Evolutionary conservation across 768 basidiomycete genomes (phyloP).

Genomic region (Kwoniella mangroviensis): DNA sequence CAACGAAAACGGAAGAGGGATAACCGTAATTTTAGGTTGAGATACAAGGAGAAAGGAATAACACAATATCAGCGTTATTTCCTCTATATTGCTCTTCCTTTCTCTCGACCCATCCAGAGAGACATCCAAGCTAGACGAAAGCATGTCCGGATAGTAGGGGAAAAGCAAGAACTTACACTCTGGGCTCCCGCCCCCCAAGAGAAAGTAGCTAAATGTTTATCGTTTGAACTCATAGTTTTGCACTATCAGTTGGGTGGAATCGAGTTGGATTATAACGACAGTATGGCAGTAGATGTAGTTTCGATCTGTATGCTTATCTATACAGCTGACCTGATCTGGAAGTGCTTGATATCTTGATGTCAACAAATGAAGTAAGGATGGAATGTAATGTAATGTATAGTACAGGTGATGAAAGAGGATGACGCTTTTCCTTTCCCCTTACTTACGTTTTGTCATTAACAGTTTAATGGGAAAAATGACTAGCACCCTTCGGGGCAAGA

Average conservation of each 20-base stretch:
- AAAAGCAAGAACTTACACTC: conserved; percentile 30
- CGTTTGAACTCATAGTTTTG: conserved; percentile 3
- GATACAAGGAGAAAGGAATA: background rate
- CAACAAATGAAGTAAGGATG: conserved; percentile 3
- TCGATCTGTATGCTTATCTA: background rate
- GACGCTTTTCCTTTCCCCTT: background rate
- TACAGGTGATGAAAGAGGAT: background rate
- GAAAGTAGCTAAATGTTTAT: conserved; percentile 39
- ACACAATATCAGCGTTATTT: background rate
- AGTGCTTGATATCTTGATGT: conserved; percentile 1
- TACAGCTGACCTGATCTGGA: no score
- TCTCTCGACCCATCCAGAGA: no score
- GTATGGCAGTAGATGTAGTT: no score
- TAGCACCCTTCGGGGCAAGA: background rate
- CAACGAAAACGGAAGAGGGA: background rate
- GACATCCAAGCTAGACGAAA: no score
- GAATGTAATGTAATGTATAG: conserved; percentile 7
- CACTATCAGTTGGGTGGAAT: background rate
- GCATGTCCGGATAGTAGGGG: no score
- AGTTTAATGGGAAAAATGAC: background rate
- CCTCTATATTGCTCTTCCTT: background rate
- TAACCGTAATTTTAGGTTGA: background rate
- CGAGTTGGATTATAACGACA: background rate
- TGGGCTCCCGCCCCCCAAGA: conserved; percentile 52
- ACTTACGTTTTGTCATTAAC: background rate